Conservation (phyloP, 306 rosid species). For the Echinosophora koreensis region DNA sequence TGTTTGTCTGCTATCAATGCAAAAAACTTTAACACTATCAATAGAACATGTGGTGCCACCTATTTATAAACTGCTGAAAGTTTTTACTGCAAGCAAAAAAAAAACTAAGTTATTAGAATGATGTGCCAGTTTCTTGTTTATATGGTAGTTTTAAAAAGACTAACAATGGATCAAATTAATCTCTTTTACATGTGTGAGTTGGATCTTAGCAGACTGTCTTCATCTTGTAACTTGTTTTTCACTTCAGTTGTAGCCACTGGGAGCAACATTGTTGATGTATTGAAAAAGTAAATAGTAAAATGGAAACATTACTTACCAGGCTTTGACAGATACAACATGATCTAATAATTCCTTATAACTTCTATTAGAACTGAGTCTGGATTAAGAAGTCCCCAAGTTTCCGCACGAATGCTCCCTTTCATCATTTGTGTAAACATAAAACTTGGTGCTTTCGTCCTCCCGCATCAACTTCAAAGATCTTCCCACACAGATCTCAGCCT, state of each 20-base stretch:
- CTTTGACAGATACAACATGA: slow-evolving; percentile 73
- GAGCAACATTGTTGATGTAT: slow-evolving; percentile 7
- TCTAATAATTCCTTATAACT: slow-evolving; percentile 62
- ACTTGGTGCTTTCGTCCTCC: slow-evolving; percentile 80
- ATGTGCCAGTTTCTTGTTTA: no score
- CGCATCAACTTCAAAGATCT: slow-evolving; percentile 73
- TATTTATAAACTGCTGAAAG: background rate
- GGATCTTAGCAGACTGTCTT: slow-evolving; percentile 9
- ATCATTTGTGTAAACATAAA: slow-evolving; percentile 76
- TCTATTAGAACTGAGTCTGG: slow-evolving; percentile 74
- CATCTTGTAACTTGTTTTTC: slow-evolving; percentile 17
- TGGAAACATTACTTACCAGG: slow-evolving; percentile 59
- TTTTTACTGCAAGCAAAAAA: background rate
- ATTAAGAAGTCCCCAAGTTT: slow-evolving; percentile 89
- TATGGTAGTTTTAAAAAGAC: no score
- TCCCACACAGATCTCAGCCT: slow-evolving; percentile 80
- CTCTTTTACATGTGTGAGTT: no score
- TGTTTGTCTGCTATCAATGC: background rate
- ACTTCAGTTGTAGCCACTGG: slow-evolving; percentile 3
- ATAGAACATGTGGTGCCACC: background rate
- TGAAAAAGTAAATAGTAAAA: slow-evolving; percentile 10
- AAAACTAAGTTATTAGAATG: background rate
- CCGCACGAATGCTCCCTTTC: slow-evolving; percentile 74
- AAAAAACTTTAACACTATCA: background rate
- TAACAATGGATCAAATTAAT: no score